Base-by-base conservation (phyloP, 768 basidiomycete species). In the Pseudohyphozyma bogoriensis region DNA sequence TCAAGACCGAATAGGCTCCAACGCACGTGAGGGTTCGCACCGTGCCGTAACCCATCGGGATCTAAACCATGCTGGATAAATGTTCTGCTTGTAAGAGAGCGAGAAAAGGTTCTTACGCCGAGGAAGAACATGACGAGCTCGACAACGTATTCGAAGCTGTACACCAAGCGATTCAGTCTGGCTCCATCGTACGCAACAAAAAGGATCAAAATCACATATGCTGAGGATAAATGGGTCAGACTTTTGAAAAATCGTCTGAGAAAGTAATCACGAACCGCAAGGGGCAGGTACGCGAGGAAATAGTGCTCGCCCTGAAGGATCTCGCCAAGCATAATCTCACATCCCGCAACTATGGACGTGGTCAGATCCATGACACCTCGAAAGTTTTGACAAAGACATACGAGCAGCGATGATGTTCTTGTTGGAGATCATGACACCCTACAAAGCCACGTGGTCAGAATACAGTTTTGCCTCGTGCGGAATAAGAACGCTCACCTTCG, bases 1-100 rank as follows among this genome's bases (percentile, higher is more conserved):
- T n/a, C n/a, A n/a, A n/a, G n/a, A n/a, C n/a, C n/a, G n/a, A n/a
- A n/a, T n/a, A n/a, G n/a, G n/a, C n/a, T n/a, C n/a, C n/a, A n/a
- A n/a, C n/a, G n/a, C n/a, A n/a, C n/a, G 93, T 93, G 64, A 97
- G 80, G 13, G 93, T 99, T 83, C 95, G 96, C 72, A 93, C 84
- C 50, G 85, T 84, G 6, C 89, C 93, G 64, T 86, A 96, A 1
- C 93, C 92, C 32, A 82, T 80, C 26, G 82, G 83, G 24, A 51
- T 49, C 46, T 45, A 44, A 3, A 26, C 0, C 3, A 7, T n/a
- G 5, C 18, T 18, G 22, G 24, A 12, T 5, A 26, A 26, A 29
- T 7, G 16, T n/a, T 16, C 10, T 24, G 2, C 28, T 54, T 22
- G 32, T 18, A 45, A 11, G 8, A 56, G 11, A 40, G 22, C 11